These are phyloP conservation scores for Capronia coronata DNA, from an alignment of 2,329 filamentous ascomycete genomes.

Conservation along the genomic window DNA sequence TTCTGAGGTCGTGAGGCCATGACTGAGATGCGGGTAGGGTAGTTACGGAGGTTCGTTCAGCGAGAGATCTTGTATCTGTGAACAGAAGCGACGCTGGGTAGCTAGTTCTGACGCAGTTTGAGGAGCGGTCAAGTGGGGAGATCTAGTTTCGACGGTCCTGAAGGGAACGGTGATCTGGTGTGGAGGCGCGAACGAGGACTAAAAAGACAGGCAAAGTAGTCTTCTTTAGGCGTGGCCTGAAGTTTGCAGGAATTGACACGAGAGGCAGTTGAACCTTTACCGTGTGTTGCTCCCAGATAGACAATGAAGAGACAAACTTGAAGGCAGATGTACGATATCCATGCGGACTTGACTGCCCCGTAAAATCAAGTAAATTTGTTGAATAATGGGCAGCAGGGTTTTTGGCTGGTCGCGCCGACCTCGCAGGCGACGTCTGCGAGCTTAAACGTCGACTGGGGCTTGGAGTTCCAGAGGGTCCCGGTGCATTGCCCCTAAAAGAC, in stretches of 20 bases:
- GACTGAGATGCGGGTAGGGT: conserved; percentile 1
- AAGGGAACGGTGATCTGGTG: conserved; percentile 3
- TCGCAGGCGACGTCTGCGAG: neutral
- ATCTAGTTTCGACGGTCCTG: neutral
- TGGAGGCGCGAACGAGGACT: conserved; percentile 13
- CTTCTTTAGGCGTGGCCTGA: neutral
- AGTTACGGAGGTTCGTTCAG: neutral
- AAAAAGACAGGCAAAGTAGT: no score
- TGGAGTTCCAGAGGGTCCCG: neutral
- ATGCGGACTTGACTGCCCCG: no score
- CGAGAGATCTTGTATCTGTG: neutral
- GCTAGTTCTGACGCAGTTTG: neutral
- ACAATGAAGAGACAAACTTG: no score
- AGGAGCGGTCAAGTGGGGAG: conserved; percentile 14
- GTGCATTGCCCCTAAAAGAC: neutral
- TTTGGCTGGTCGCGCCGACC: neutral
- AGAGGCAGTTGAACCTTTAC: neutral
- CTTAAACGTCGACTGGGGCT: neutral
- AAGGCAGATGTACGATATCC: no score
- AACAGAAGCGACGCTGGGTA: neutral
- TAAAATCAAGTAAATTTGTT: neutral
- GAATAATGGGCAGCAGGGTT: neutral
- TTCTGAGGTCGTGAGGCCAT: conserved; percentile 77
- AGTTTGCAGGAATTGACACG: neutral
- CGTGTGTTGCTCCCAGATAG: no score